Percentiles rank a stretch among this genome's conserved stretches.
Evolutionary conservation across 2,329 filamentous ascomycete genomes (phyloP).

Genomic region (Penicillium sp.): DNA sequence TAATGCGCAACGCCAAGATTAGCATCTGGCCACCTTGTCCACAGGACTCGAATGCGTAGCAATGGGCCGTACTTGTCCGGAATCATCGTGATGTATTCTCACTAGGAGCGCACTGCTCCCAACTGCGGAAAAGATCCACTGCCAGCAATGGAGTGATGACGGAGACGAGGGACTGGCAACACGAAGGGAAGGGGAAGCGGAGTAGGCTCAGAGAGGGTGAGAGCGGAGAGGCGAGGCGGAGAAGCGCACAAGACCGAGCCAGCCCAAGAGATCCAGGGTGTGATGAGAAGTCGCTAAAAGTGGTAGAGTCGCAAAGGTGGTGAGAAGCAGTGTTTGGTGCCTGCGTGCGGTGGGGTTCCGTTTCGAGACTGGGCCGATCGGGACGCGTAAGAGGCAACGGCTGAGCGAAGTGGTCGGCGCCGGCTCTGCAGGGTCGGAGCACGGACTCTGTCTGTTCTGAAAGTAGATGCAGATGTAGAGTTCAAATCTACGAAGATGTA

Average conservation of each 20-base stretch:
- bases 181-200: slow-evolving; percentile 13
- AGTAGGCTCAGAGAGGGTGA: slow-evolving; percentile 1
- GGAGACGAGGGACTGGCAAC: slow-evolving; percentile 14
- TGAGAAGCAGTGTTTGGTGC: slow-evolving; percentile 18
- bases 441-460: background rate
- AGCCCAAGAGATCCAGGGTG: slow-evolving; percentile 20
- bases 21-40: slow-evolving; percentile 18
- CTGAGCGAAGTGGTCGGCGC: slow-evolving; percentile 1
- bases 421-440: background rate
- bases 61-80: slow-evolving; percentile 42
- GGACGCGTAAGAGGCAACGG: slow-evolving; percentile 26
- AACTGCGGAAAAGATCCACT: slow-evolving; percentile 32
- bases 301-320: background rate
- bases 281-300: slow-evolving; percentile 4
- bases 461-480: background rate
- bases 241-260: slow-evolving; percentile 19
- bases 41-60: background rate
- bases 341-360: slow-evolving; percentile 30
- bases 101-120: slow-evolving; percentile 40
- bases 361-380: slow-evolving; percentile 26
- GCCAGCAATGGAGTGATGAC: slow-evolving; percentile 20
- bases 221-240: slow-evolving; percentile 4
- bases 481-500: background rate
- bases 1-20: slow-evolving; percentile 26
- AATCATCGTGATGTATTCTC: slow-evolving; percentile 34